phyloP scores from a whole-genome alignment of 2,329 filamentous ascomycete genomes.

The Pseudonectria foliicola region DNA sequence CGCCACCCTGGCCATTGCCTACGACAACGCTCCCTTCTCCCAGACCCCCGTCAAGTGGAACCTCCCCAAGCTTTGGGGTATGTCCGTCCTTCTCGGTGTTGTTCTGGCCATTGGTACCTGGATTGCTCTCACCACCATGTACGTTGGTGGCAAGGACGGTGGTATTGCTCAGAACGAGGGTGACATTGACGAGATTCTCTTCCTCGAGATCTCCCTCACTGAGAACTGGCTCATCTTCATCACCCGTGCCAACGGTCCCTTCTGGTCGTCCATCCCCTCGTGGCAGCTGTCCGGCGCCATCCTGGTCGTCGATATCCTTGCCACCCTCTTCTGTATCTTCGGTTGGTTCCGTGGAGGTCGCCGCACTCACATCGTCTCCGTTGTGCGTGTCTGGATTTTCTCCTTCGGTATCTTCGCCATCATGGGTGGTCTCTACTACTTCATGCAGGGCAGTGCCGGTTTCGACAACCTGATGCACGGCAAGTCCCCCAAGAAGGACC shows the following conservation, averaged over 20 bases:
- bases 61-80: constrained; percentile 87
- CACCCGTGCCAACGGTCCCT: constrained; percentile 84
- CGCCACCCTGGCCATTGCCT: constrained; percentile 84
- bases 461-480: constrained; percentile 94
- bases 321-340: constrained; percentile 79
- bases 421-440: constrained; percentile 66
- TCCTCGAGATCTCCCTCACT: constrained; percentile 83
- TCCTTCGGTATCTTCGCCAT: constrained; percentile 84
- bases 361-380: constrained; percentile 70
- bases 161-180: constrained; percentile 90
- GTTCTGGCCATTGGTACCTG: constrained; percentile 78
- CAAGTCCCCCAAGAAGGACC: constrained; percentile 72
- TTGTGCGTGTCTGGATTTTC: constrained; percentile 87
- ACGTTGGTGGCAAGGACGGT: constrained; percentile 58
- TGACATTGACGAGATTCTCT: constrained; percentile 72
- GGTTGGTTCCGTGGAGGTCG: constrained; percentile 65
- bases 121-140: constrained; percentile 85
- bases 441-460: constrained; percentile 70
- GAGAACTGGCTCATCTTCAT: constrained; percentile 98
- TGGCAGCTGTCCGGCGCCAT: constrained; percentile 79
- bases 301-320: constrained; percentile 72
- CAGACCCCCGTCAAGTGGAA: constrained; percentile 91
- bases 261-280: constrained; percentile 84
- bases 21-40: constrained; percentile 86
- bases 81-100: constrained; percentile 76